Conservation (phyloP, 345 rosid species). For the Populus pruinosa region DNA sequence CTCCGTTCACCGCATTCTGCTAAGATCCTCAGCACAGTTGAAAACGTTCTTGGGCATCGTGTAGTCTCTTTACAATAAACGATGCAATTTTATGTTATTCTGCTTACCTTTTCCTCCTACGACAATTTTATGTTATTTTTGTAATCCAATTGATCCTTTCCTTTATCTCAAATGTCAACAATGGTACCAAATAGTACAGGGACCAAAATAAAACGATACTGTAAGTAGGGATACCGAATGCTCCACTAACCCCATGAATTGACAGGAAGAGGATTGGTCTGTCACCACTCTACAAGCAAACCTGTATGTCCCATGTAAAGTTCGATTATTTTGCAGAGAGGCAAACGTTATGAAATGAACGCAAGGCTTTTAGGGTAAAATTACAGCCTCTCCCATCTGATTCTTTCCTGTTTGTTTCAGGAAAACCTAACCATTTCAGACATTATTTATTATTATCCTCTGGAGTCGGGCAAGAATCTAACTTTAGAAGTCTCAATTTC, state of each 20-base stretch:
- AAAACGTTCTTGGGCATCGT: too few relatives aligned
- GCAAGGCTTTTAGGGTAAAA: neutral
- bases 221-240: neutral
- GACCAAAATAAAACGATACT: neutral
- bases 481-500: neutral
- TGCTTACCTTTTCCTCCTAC: neutral
- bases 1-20: too few relatives aligned
- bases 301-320: neutral
- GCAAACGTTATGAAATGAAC: neutral
- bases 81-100: too few relatives aligned
- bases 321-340: neutral
- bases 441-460: too few relatives aligned
- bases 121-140: neutral
- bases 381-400: neutral
- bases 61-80: too few relatives aligned
- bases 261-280: neutral
- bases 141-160: neutral
- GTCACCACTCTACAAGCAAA: neutral
- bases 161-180: neutral
- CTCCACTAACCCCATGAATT: neutral
- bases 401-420: neutral
- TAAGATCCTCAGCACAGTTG: too few relatives aligned
- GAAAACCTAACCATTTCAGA: too few relatives aligned
- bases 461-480: neutral
- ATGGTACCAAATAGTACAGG: neutral